A percentile compares a stretch with the other conserved stretches of the same genome.
These are phyloP conservation scores for Aspergillus nomiae DNA, from an alignment of 2,329 filamentous ascomycete genomes.

Conservation along the genomic window DNA sequence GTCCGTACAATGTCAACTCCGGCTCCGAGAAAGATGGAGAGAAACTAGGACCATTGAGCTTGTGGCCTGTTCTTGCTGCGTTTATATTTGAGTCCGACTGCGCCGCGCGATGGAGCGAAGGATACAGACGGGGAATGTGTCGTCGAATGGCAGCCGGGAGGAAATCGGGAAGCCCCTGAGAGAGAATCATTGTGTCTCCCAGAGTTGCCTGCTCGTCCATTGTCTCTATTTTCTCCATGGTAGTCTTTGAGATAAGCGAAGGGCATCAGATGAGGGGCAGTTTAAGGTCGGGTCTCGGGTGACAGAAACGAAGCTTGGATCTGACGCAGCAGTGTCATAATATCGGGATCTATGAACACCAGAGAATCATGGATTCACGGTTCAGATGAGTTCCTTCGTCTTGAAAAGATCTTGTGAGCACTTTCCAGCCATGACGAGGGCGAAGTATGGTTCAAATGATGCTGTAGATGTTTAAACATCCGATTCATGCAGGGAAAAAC, in stretches of 20 bases:
- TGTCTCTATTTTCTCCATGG: neutral
- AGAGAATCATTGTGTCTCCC: conserved; percentile 22
- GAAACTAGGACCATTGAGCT: neutral
- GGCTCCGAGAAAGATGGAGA: conserved; percentile 5
- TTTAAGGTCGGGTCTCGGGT: neutral
- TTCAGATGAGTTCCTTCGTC: neutral
- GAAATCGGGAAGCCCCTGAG: conserved; percentile 17
- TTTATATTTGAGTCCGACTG: neutral
- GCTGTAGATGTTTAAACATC: neutral
- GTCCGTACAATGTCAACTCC: neutral
- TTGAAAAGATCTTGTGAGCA: neutral
- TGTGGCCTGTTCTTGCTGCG: conserved; percentile 3
- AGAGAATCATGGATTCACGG: neutral
- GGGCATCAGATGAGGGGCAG: neutral
- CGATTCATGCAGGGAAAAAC: neutral
- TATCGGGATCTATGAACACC: neutral
- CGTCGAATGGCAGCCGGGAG: conserved; percentile 31
- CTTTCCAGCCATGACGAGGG: neutral
- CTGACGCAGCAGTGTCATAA: neutral
- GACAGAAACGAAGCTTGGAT: neutral
- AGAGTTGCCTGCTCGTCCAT: conserved; percentile 6
- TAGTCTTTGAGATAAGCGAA: neutral
- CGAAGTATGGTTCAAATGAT: neutral
- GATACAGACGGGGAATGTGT: conserved; percentile 28
- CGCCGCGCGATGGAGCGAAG: conserved; percentile 13